Base-by-base conservation (phyloP, 202 grass and related monocot genomes). In the Carex arenaria region DNA sequence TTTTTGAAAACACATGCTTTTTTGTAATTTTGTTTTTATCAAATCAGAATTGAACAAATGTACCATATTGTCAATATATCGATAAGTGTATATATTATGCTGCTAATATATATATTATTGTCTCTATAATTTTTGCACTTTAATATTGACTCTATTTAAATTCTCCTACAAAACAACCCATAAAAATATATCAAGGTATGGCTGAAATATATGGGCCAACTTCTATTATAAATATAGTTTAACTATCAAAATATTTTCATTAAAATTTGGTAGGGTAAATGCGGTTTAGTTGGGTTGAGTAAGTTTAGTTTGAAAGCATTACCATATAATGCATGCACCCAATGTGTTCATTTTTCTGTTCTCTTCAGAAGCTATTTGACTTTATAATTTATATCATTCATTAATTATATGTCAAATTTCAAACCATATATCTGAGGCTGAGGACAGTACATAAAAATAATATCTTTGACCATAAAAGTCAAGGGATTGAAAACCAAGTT, bases 351-450 rank as follows among this genome's bases (percentile, higher is more conserved):
- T 47, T 10, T 71, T 43, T 71, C 17, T 6, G 23, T 57, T 56
- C 51, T 57, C 51, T 59, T 38, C 23, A 32, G 23, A 53, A 59
- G 22, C 73, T 59, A 78, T 36, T 78, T 78, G 73, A 78, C 73
- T 59, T 55, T 71, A 65, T 28, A 1, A 67, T 49, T 45, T 47
- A 47, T 47, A 47, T 47, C 43, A 47, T 47, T 47, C 9, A 47
- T 47, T 47, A 47, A 47, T 47, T 47, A 47, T 10, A 47, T 47
- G 43, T 10, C 28, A 51, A 51, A 51, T 51, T 51, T 51, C 47
- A 78, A 78, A 26, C 72, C 20, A 10, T 51, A 51, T 11, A 51
- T 11, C 11, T 51, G 47, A 3, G 11, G 11, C 28, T n/a, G 10
- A 78, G 52, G 3, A 78, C 14, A 77, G 17, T 38, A 11, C 73